Evolutionary conservation across 2,329 filamentous ascomycete genomes (phyloP), one percentile per base, ranked within the genome.

Genomic region (Microdochium trichocladiopsis): DNA sequence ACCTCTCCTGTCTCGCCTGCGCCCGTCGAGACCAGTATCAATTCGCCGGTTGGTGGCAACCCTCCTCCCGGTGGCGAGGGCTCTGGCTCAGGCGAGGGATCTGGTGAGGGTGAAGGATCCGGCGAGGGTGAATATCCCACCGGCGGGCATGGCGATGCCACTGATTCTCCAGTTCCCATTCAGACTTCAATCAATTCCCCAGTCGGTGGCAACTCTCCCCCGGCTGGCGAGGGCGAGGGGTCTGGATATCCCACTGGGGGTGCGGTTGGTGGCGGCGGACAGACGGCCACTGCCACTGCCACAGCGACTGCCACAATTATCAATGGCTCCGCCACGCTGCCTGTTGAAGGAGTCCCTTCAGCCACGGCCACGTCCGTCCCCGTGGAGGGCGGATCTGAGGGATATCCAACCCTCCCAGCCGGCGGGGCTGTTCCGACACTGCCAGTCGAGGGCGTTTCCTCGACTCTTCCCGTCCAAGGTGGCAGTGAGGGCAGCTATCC

Each of bases 131-230:
- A 8, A 11, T 37, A 37, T n/a, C 33, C 33, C 18, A 16, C 6
- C 56, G 2, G 58, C 61, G 10, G 59, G 59, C 4, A 48, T 53
- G 11, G 56, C 55, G 28, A 61, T 50, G 22, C 62, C 31, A 48
- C 56, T 56, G 47, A 59, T 43, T 14, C 60, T 37, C n/a, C n/a
- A n/a, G n/a, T n/a, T n/a, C n/a, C n/a, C n/a, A n/a, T n/a, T n/a
- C n/a, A n/a, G n/a, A n/a, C n/a, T n/a, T n/a, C n/a, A n/a, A n/a
- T n/a, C n/a, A n/a, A n/a, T n/a, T n/a, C n/a, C n/a, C n/a, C n/a
- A n/a, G n/a, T n/a, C n/a, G n/a, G n/a, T n/a, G n/a, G n/a, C 28
- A 31, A 14, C 28, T 8, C 28, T 31, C 8, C 28, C 28, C 8
- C 8, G 8, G 28, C 28, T 31, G 28, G 28, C 28, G 28, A 31